Percentiles rank a stretch among this genome's conserved stretches.
Evolutionary conservation across 2,329 filamentous ascomycete genomes (phyloP).

Genomic region (Tothia fuscella): DNA sequence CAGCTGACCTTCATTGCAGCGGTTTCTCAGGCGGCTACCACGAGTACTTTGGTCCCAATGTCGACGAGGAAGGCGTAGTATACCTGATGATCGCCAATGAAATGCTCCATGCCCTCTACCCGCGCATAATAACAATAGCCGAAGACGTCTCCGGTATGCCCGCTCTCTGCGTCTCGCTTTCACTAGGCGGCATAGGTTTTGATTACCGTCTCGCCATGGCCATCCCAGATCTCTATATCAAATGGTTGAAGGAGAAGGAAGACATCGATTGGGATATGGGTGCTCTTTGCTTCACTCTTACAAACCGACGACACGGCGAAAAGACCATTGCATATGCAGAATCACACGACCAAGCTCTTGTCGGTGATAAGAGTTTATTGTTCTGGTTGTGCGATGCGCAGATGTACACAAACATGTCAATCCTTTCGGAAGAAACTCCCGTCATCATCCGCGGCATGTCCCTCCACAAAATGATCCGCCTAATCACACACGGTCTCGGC

Average conservation of each 20-base stretch:
- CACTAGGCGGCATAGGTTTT: constrained; percentile 84
- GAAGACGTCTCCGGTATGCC: constrained; percentile 99
- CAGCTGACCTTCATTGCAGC: constrained; percentile 35
- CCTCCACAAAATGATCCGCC: constrained; percentile 93
- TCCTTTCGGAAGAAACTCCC: constrained; percentile 67
- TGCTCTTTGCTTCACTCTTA: constrained; percentile 73
- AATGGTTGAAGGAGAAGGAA: constrained; percentile 85
- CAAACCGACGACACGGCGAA: constrained; percentile 86
- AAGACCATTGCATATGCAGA: constrained; percentile 98
- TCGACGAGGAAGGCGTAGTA: constrained; percentile 86
- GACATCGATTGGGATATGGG: constrained; percentile 89
- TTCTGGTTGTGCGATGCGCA: constrained; percentile 98
- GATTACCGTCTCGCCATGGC: constrained; percentile 98
- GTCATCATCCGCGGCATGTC: constrained; percentile 84
- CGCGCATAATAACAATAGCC: constrained; percentile 78
- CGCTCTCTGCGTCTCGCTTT: constrained; percentile 76
- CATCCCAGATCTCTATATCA: constrained; percentile 98
- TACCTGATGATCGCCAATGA: constrained; percentile 97
- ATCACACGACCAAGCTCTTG: constrained; percentile 95
- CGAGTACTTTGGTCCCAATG: constrained; percentile 83
- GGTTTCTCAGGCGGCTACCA: constrained; percentile 97
- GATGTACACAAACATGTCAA: constrained; percentile 97
- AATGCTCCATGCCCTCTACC: constrained; percentile 84
- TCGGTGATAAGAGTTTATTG: constrained; percentile 92
- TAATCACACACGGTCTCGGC: constrained; percentile 81